These are phyloP conservation scores for Pythium guiyangense DNA, from an alignment of 352 stramenopile species.

Conservation along the genomic window DNA sequence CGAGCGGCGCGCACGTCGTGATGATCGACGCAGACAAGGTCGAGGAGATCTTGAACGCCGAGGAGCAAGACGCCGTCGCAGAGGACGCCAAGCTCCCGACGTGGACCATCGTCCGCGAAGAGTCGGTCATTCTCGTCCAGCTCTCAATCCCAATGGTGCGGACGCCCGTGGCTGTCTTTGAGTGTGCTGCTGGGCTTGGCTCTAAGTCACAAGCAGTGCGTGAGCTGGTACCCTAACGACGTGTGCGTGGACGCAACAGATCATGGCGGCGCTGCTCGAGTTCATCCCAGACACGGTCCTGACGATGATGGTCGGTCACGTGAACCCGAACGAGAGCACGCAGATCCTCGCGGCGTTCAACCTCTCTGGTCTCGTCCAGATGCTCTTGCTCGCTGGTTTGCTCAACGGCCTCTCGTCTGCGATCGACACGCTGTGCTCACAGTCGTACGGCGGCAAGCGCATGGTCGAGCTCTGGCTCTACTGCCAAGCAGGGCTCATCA, in stretches of 20 bases:
- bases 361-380: slow-evolving; percentile 14
- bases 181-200: too few relatives aligned
- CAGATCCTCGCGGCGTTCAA: slow-evolving; percentile 26
- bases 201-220: too few relatives aligned
- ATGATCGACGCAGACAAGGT: slow-evolving; percentile 7
- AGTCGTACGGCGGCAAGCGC: slow-evolving; percentile 30
- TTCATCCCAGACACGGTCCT: slow-evolving; percentile 31
- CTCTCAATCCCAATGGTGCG: slow-evolving; percentile 17
- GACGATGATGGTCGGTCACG: slow-evolving; percentile 31
- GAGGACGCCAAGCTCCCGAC: slow-evolving; percentile 14
- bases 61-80: slow-evolving; percentile 20
- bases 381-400: slow-evolving; percentile 16
- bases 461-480: slow-evolving; percentile 36
- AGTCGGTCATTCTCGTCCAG: slow-evolving; percentile 13
- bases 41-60: slow-evolving; percentile 21
- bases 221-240: too few relatives aligned
- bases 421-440: slow-evolving; percentile 34
- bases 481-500: slow-evolving; percentile 28
- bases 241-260: slow-evolving; percentile 7
- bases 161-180: neutral
- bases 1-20: neutral
- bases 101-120: slow-evolving; percentile 15
- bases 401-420: slow-evolving; percentile 21
- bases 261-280: slow-evolving; percentile 30
- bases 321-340: slow-evolving; percentile 27